Evolutionary conservation across 179 eudicot genomes (phyloP), one percentile per base, ranked within the genome.

Genomic region (Monotropa hypopitys): DNA sequence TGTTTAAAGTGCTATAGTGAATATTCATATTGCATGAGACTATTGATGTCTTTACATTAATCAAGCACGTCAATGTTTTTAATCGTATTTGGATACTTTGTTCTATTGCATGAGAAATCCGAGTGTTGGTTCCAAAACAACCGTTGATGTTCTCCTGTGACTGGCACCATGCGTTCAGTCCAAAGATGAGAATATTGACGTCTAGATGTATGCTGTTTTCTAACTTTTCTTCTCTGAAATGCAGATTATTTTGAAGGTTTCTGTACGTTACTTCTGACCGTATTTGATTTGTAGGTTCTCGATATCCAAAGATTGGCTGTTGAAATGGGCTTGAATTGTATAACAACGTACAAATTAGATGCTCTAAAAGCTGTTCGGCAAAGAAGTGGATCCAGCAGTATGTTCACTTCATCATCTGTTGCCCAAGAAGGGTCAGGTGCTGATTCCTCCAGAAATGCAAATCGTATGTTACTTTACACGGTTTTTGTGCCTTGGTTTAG

Each of bases 321-420:
- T 66, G 99, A 95, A 77, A 80, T 95, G 91, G 97, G 95, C 47
- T 84, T 95, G 77, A 88, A 85, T 72, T 91, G 92, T 77, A 90
- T 95, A 82, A 84, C 80, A 23, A 83, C 99, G 26, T 93, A 75
- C 83, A 95, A 91, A 76, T 85, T 95, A 70, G 99, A 95, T 84
- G 99, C 99, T 68, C 89, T 90, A 49, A 95, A 90, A 85, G 82
- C 99, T 73, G 97, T 92, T 77, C 76, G 85, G 47, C 83, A 13
- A 67, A 80, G 61, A 62, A 79, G 38, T 65, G 82, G 86, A 76
- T 21, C 83, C 18, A 78, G 47, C 47, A 77, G 74, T 57, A 7
- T 45, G 32, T 20, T 33, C 30, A 21, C 73, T 59, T n/a, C 47
- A 38, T 74, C 74, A 45, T 76, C 76, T 67, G 49, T 73, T 72